Evolutionary conservation across 805 yeast species (phyloP).

Genomic region (Kregervanrija pseudodelftensis): DNA sequence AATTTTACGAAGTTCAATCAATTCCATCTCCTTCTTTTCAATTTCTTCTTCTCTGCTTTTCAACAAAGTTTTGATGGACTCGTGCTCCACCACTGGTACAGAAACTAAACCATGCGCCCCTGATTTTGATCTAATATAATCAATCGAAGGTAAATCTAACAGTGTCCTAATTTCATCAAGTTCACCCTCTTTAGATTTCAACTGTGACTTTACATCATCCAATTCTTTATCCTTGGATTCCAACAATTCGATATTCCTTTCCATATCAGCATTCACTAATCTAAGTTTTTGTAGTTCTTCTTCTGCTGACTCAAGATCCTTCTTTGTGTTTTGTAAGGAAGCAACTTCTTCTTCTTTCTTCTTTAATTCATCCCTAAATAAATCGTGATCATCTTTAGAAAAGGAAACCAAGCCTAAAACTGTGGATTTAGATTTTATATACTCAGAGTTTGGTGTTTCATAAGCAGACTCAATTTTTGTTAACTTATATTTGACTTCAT

Average conservation of each 20-base stretch:
- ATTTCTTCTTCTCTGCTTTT: too few relatives aligned
- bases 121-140: slow-evolving; percentile 11
- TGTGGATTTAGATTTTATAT: slow-evolving; percentile 14
- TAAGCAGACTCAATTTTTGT: not conserved
- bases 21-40: too few relatives aligned
- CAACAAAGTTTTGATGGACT: not conserved
- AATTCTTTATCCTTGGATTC: not conserved
- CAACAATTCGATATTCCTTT: not conserved
- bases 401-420: slow-evolving; percentile 12
- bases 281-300: not conserved
- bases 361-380: not conserved
- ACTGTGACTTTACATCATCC: not conserved
- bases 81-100: slow-evolving; percentile 7
- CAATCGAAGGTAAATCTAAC: slow-evolving; percentile 9
- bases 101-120: slow-evolving; percentile 6
- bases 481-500: slow-evolving; percentile 3
- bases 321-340: not conserved
- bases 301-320: slow-evolving; percentile 4
- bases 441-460: slow-evolving; percentile 17
- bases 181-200: not conserved
- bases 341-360: slow-evolving; percentile 1
- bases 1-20: too few relatives aligned
- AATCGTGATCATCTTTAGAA: slow-evolving; percentile 8
- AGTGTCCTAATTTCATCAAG: too few relatives aligned
- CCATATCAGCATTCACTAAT: not conserved